phyloP scores from a whole-genome alignment of 768 basidiomycete species.

The Dacryopinax primogenitus region DNA sequence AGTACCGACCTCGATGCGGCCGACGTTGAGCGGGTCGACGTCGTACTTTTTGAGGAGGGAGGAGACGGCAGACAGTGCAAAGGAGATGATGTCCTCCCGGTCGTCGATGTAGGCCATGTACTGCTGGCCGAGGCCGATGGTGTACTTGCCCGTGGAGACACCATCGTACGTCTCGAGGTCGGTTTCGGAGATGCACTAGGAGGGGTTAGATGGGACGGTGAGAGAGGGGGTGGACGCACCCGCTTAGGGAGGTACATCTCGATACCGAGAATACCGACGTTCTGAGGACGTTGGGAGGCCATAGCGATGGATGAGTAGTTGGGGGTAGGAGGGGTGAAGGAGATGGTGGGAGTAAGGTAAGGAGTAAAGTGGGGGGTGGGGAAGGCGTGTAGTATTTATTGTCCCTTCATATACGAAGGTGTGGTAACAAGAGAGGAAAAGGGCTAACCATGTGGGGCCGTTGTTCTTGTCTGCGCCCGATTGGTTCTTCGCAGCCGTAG shows the following conservation, averaged over 20 bases:
- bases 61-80: slow-evolving; percentile 81
- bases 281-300: slow-evolving; percentile 52
- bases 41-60: slow-evolving; percentile 87
- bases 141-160: slow-evolving; percentile 93
- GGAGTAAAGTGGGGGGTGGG: background rate
- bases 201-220: slow-evolving; percentile 3
- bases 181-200: slow-evolving; percentile 85
- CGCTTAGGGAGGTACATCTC: slow-evolving; percentile 92
- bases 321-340: slow-evolving; percentile 10
- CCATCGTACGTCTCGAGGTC: slow-evolving; percentile 91
- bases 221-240: slow-evolving; percentile 33
- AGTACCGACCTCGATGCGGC: slow-evolving; percentile 94
- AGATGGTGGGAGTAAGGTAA: background rate
- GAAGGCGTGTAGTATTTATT: too few relatives aligned
- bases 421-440: background rate
- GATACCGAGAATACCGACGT: slow-evolving; percentile 87
- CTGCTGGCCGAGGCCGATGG: slow-evolving; percentile 93
- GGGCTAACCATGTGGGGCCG: background rate
- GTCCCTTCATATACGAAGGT: background rate
- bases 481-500: too few relatives aligned
- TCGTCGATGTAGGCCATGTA: slow-evolving; percentile 99
- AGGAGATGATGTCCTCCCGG: slow-evolving; percentile 98
- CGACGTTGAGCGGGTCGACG: slow-evolving; percentile 91
- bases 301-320: slow-evolving; percentile 14
- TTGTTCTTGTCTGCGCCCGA: too few relatives aligned